Evolutionary conservation across 441 rosid species (phyloP).

Genomic region (Viola pubescens): DNA sequence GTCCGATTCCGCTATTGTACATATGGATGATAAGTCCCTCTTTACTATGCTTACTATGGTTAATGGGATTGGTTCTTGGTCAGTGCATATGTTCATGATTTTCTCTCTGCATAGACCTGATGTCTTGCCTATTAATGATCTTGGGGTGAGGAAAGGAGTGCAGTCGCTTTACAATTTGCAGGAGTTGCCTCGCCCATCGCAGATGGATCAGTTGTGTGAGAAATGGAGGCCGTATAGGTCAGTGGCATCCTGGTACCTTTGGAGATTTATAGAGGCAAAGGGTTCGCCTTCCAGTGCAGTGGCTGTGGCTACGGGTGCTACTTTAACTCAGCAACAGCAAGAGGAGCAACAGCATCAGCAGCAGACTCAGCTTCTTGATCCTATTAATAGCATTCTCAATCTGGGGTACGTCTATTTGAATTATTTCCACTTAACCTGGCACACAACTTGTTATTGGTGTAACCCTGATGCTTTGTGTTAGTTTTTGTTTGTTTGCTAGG

Average conservation of each 20-base stretch:
- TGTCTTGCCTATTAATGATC: conserved; percentile 87
- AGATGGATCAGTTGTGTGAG: conserved; percentile 81
- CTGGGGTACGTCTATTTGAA: conserved; percentile 48
- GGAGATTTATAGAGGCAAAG: conserved; percentile 75
- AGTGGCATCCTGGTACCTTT: conserved; percentile 84
- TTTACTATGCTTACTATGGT: conserved; percentile 98
- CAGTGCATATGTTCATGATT: conserved; percentile 97
- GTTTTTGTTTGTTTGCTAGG: background rate
- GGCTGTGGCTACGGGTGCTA: conserved; percentile 42
- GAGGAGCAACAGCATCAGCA: conserved; percentile 50
- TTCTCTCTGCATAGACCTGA: conserved; percentile 94
- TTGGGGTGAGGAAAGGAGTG: conserved; percentile 83
- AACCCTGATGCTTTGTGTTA: too few relatives aligned
- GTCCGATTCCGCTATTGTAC: conserved; percentile 64
- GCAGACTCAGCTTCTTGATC: conserved; percentile 65
- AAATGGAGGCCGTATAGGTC: conserved; percentile 95
- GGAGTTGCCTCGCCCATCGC: conserved; percentile 90
- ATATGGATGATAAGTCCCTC: conserved; percentile 89
- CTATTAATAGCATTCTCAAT: conserved; percentile 74
- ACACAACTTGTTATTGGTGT: background rate
- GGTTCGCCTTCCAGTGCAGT: conserved; percentile 60
- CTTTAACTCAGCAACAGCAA: conserved; percentile 45
- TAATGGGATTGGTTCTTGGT: conserved; percentile 97
- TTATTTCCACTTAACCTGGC: background rate
- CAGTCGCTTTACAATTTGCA: conserved; percentile 66